Percentiles rank a stretch among this genome's conserved stretches.
These are phyloP conservation scores for Aspergillus coremiiformis DNA, from an alignment of 495 filamentous ascomycete species.

Conservation along the genomic window DNA sequence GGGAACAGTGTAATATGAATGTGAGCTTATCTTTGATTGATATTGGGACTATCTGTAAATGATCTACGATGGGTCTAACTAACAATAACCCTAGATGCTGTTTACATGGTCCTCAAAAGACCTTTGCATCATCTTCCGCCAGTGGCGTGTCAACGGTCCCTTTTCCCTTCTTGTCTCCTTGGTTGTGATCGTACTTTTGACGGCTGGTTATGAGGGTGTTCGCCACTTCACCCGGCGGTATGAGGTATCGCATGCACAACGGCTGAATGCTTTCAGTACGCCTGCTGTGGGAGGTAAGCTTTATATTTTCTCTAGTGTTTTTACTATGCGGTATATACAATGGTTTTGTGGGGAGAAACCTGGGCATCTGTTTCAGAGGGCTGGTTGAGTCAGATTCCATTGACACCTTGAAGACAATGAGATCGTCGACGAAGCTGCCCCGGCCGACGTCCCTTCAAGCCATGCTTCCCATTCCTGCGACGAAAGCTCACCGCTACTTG, in stretches of 20 bases:
- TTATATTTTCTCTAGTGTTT: conserved; percentile 2
- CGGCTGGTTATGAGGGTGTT: conserved; percentile 84
- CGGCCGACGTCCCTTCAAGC: conserved; percentile 18
- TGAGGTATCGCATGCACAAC: conserved; percentile 52
- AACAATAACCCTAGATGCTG: conserved; percentile 61
- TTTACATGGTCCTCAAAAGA: conserved; percentile 91
- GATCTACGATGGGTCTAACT: not conserved
- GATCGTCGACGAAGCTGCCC: conserved; percentile 28
- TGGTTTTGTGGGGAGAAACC: not conserved
- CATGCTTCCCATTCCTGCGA: conserved; percentile 24
- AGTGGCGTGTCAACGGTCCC: conserved; percentile 77
- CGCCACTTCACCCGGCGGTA: conserved; percentile 69
- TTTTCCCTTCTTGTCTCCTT: conserved; percentile 71
- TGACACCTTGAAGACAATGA: conserved; percentile 43
- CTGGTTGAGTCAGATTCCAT: conserved; percentile 17
- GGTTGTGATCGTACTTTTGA: conserved; percentile 69
- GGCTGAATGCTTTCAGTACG: conserved; percentile 38
- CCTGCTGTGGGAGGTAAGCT: conserved; percentile 41
- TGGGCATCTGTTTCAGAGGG: conserved; percentile 3
- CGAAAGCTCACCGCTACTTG: conserved; percentile 66
- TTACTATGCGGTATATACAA: not conserved
- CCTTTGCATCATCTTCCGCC: conserved; percentile 90
- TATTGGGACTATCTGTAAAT: not conserved
- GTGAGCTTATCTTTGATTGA: conserved; percentile 36
- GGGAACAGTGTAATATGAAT: conserved; percentile 74